Conservation (phyloP, 116 monocot genomes). For the Phalaenopsis hybrid region DNA sequence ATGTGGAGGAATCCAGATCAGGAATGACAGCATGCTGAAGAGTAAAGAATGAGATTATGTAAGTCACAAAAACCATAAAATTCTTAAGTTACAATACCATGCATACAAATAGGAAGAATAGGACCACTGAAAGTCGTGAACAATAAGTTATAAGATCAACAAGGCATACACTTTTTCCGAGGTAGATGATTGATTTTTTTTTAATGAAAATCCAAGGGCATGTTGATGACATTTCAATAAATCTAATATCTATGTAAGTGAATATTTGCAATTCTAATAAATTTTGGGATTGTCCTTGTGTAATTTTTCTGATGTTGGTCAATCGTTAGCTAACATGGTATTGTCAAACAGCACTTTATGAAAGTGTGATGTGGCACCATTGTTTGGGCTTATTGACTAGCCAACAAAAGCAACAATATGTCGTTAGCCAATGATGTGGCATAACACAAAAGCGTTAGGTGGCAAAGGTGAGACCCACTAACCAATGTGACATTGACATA, state of each 20-base stretch:
- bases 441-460: background rate
- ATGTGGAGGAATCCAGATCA: constrained; percentile 68
- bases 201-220: background rate
- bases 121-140: background rate
- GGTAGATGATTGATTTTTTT: background rate
- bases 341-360: background rate
- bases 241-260: background rate
- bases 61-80: background rate
- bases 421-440: background rate
- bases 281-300: background rate
- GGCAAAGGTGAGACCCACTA: background rate
- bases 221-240: background rate
- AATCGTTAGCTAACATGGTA: background rate
- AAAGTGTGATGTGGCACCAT: background rate
- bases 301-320: background rate
- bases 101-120: background rate
- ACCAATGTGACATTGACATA: background rate
- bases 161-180: background rate
- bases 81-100: background rate
- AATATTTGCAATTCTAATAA: background rate
- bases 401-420: background rate
- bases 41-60: background rate
- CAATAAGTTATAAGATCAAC: background rate
- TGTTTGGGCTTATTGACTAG: background rate
- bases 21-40: constrained; percentile 77